phyloP scores from a whole-genome alignment of 78 protist species.

The Dictyostelium citrinum region DNA sequence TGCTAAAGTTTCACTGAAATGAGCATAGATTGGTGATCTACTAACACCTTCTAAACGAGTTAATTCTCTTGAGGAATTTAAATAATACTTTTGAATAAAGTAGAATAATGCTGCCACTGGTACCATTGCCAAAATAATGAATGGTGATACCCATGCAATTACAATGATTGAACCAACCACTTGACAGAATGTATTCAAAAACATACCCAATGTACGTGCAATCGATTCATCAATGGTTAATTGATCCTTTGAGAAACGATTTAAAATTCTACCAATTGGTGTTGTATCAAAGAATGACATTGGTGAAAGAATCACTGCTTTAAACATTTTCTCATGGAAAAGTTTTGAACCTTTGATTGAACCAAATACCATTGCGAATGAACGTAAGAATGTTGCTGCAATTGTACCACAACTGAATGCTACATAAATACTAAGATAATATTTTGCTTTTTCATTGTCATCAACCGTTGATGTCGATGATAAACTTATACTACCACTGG shows the following conservation, averaged over 20 bases:
- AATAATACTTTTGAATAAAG: slow-evolving; percentile 84
- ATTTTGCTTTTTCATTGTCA: not conserved
- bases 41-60: slow-evolving; percentile 89
- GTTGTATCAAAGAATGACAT: slow-evolving; percentile 96
- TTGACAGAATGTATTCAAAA: slow-evolving; percentile 67
- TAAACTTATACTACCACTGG: not conserved
- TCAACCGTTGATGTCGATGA: not conserved
- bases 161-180: slow-evolving; percentile 67
- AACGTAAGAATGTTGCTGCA: slow-evolving; percentile 20
- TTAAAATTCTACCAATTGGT: slow-evolving; percentile 95
- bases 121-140: slow-evolving; percentile 63
- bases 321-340: slow-evolving; percentile 72
- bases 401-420: slow-evolving; percentile 39
- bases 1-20: slow-evolving; percentile 89
- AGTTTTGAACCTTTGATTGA: slow-evolving; percentile 55
- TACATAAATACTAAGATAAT: slow-evolving; percentile 59
- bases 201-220: slow-evolving; percentile 55
- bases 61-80: slow-evolving; percentile 83
- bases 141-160: slow-evolving; percentile 70
- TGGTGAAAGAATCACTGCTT: slow-evolving; percentile 91
- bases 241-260: slow-evolving; percentile 94
- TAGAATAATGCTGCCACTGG: slow-evolving; percentile 83
- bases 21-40: slow-evolving; percentile 91
- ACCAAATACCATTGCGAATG: slow-evolving; percentile 36
- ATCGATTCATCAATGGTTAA: slow-evolving; percentile 84